A percentile compares a stretch with the other conserved stretches of the same genome.
Evolutionary conservation across 495 filamentous ascomycete genomes (phyloP).

Genomic region (Talaromyces adpressus): DNA sequence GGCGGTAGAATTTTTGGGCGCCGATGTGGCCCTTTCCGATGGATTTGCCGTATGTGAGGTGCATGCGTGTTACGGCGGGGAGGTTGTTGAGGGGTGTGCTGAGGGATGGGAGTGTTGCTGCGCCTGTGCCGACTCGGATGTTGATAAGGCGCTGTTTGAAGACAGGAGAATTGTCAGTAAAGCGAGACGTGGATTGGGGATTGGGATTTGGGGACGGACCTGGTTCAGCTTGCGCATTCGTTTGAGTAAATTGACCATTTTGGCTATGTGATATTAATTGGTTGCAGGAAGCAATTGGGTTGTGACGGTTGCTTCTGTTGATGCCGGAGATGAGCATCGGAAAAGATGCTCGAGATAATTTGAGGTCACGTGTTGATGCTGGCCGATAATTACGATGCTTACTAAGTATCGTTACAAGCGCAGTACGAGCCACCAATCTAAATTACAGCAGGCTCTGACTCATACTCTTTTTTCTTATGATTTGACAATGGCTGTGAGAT

Average conservation of each 20-base stretch:
- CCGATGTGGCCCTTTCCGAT: slow-evolving; percentile 60
- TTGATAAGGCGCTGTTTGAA: slow-evolving; percentile 51
- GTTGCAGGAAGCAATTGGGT: not conserved
- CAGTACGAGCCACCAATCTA: not conserved
- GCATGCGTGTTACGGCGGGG: slow-evolving; percentile 64
- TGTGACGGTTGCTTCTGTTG: not conserved
- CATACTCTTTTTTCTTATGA: not conserved
- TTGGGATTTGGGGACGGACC: slow-evolving; percentile 52
- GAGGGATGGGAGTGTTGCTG: slow-evolving; percentile 62
- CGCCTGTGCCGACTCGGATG: slow-evolving; percentile 71
- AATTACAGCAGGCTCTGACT: not conserved
- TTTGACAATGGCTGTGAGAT: not conserved
- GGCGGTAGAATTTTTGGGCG: slow-evolving; percentile 83
- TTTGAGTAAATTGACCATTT: slow-evolving; percentile 71
- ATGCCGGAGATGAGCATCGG: not conserved
- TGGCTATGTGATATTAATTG: slow-evolving; percentile 12
- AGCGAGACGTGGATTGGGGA: not conserved
- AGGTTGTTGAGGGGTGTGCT: slow-evolving; percentile 40
- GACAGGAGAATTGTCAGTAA: slow-evolving; percentile 8
- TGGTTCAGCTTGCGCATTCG: slow-evolving; percentile 72
- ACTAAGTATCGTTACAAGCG: not conserved
- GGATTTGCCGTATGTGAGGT: slow-evolving; percentile 68
- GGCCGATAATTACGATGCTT: not conserved
- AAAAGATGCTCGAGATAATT: slow-evolving; percentile 5
- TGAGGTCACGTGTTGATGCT: slow-evolving; percentile 3